Evolutionary conservation across 2,329 filamentous ascomycete species (phyloP), one percentile per base, ranked within the genome.

Genomic region (Aureobasidium melanogenum): DNA sequence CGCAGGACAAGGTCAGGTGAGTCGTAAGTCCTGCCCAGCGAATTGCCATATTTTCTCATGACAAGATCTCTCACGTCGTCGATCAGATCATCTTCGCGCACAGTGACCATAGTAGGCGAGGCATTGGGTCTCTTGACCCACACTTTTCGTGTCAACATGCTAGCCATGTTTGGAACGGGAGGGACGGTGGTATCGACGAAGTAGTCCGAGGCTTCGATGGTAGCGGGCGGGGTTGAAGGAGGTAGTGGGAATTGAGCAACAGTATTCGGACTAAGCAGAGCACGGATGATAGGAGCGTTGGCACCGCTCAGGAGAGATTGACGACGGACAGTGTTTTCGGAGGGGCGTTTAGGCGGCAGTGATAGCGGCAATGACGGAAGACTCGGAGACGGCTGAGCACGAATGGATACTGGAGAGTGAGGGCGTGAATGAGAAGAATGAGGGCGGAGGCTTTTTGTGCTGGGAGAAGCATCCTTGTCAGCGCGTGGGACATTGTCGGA

Each of bases 21-120:
- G 76, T 99, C 94, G 73, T 92, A 97, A 57, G 83, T 88, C 67
- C 86, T 86, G 55, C 93, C 93, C 28, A 99, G 80, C 15, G 91
- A 95, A 75, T 99, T 97, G 68, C 86, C 85, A 74, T 97, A 99
- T 78, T 97, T 97, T 69, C 85, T 86, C 67, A 97, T 78, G 62
- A 97, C 94, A 80, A 91, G 85, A 67, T 97, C 94, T 68, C 93
- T 88, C 64, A 96, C 87, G 75, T 97, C 93, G 73, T 99, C 94
- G 62, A 97, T 92, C 68, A 97, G 77, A 70, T 96, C 91, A 69
- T 95, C 91, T 69, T 96, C 89, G 67, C 85, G 82, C 68, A 96
- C 88, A 63, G 88, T 85, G 60, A 99, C 88, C 69, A 94, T 80
- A 15, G 94, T 99, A 41, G 93, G 86, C 61, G 93, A 97, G 63